Conservation (phyloP, 345 rosid species). For the Anastatica hierochuntica region DNA sequence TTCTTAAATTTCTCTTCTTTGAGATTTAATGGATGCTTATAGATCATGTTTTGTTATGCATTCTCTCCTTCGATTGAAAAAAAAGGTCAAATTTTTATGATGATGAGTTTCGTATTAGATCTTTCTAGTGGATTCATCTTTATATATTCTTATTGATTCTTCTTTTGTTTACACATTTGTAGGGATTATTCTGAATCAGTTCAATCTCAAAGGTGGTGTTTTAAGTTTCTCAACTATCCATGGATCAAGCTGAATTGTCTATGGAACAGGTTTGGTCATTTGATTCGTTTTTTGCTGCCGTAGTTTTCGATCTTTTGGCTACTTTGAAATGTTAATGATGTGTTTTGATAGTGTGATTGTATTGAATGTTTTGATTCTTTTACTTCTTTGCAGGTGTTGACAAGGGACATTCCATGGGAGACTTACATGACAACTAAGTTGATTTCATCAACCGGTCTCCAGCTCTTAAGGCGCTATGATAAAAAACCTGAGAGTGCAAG, state of each 20-base stretch:
- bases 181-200: constrained; percentile 25
- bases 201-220: constrained; percentile 19
- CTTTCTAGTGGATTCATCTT: too few relatives aligned
- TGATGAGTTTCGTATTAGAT: background rate
- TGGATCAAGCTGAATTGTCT: constrained; percentile 72
- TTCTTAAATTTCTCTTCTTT: background rate
- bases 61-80: constrained; percentile 1
- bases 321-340: background rate
- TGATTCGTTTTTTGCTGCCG: too few relatives aligned
- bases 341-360: background rate
- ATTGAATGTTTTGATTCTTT: background rate
- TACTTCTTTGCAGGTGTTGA: constrained; percentile 55
- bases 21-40: constrained; percentile 11
- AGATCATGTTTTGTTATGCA: constrained; percentile 9
- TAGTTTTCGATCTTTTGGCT: background rate
- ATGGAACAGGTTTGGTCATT: constrained; percentile 63
- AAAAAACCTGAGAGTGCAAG: constrained; percentile 62
- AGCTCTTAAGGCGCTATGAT: constrained; percentile 80
- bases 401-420: constrained; percentile 98
- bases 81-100: background rate
- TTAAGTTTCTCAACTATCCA: constrained; percentile 30
- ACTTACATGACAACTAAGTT: constrained; percentile 88
- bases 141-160: background rate
- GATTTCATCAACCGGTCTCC: constrained; percentile 76
- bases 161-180: background rate